A percentile compares a stretch with the other conserved stretches of the same genome.
Evolutionary conservation across 2,329 filamentous ascomycete genomes (phyloP).

Genomic region (Trichoderma citrinoviride): DNA sequence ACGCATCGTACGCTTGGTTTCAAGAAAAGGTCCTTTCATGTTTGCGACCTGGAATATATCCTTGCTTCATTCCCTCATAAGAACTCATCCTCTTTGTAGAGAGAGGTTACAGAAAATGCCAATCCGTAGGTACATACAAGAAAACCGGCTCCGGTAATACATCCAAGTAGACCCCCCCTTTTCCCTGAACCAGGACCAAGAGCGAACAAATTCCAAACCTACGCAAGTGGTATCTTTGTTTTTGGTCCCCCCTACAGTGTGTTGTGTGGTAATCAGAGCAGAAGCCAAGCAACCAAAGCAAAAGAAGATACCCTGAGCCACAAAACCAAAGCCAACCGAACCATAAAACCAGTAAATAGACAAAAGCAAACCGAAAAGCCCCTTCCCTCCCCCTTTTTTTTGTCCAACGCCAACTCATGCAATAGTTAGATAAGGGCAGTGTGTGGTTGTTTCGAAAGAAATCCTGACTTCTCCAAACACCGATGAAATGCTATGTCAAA

Average conservation of each 20-base stretch:
- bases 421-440: neutral
- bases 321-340: neutral
- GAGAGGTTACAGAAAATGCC: neutral
- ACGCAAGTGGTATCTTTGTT: conserved; percentile 19
- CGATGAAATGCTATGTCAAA: conserved; percentile 11
- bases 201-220: conserved; percentile 4
- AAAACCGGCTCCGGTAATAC: neutral
- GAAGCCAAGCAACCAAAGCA: neutral
- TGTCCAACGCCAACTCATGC: conserved; percentile 20
- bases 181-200: neutral
- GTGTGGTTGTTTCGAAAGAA: neutral
- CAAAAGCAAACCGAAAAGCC: neutral
- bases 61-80: conserved; percentile 15
- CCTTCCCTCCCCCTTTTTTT: too few relatives aligned
- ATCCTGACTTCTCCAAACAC: conserved; percentile 2
- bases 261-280: neutral
- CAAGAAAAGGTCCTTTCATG: neutral
- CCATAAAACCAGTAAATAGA: neutral
- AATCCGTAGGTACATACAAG: conserved; percentile 11
- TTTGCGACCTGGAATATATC: neutral
- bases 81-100: conserved; percentile 8
- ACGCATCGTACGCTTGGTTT: neutral
- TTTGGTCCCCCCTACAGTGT: neutral
- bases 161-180: conserved; percentile 10
- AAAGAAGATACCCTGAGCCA: neutral